Evolutionary conservation across 164 flowering plant species (phyloP).

Genomic region (Vitis amurensis): DNA sequence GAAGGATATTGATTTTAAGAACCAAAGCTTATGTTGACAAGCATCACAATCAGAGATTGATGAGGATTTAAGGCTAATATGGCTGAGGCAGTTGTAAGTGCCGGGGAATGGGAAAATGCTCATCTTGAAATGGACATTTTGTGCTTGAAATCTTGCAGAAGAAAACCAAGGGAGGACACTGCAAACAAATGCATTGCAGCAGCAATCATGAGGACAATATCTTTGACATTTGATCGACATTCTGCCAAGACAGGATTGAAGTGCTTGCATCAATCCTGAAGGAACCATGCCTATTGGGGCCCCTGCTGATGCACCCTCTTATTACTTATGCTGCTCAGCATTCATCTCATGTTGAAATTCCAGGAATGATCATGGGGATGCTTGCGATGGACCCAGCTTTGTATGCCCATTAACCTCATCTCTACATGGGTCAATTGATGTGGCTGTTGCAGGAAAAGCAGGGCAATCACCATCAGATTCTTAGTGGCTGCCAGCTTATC

Average conservation of each 20-base stretch:
- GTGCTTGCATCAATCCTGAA: constrained; percentile 35
- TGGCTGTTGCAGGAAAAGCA: constrained; percentile 37
- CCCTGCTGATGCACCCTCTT: constrained; percentile 36
- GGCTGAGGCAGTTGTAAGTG: constrained; percentile 57
- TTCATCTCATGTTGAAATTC: constrained; percentile 34
- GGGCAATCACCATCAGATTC: constrained; percentile 40
- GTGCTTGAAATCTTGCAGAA: constrained; percentile 57
- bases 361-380: constrained; percentile 44
- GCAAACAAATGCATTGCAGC: constrained; percentile 56
- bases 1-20: constrained; percentile 49
- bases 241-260: constrained; percentile 55
- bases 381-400: constrained; percentile 39
- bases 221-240: constrained; percentile 54
- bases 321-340: constrained; percentile 37
- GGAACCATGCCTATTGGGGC: constrained; percentile 38
- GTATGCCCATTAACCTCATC: constrained; percentile 36
- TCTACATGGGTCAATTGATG: constrained; percentile 43
- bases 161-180: constrained; percentile 60
- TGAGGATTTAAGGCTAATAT: constrained; percentile 60
- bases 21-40: constrained; percentile 57
- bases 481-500: constrained; percentile 2
- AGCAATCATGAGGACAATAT: constrained; percentile 54
- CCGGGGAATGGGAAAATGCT: constrained; percentile 62
- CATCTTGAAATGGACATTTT: constrained; percentile 46
- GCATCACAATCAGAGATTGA: constrained; percentile 66